These are phyloP conservation scores for Gryganskiella cystojenkinii DNA, from an alignment of 192 early-diverging fungal species.

Conservation along the genomic window DNA sequence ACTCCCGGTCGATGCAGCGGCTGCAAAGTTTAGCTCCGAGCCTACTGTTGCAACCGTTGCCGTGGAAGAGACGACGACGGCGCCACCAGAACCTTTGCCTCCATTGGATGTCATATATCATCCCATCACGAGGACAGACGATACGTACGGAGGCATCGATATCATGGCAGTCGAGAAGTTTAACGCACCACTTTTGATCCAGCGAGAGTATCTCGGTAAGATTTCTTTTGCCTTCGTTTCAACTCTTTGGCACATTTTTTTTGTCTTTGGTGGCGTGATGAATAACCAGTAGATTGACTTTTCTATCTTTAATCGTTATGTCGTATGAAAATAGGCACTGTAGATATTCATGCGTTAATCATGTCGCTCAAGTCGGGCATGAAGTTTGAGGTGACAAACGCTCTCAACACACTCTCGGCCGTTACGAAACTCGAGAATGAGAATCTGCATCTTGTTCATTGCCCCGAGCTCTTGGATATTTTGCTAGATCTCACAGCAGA, in stretches of 20 bases:
- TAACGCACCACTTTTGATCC: slow-evolving; percentile 59
- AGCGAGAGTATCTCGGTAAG: slow-evolving; percentile 61
- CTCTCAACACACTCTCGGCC: slow-evolving; percentile 76
- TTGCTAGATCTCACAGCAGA: slow-evolving; percentile 70
- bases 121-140: slow-evolving; percentile 73
- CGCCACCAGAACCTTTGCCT: background rate
- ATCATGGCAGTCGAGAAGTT: slow-evolving; percentile 68
- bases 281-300: too few species aligned
- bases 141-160: slow-evolving; percentile 83
- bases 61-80: background rate
- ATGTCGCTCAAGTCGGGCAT: slow-evolving; percentile 85
- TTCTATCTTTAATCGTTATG: background rate
- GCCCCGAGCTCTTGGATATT: slow-evolving; percentile 75
- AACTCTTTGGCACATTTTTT: too few species aligned
- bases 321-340: too few species aligned
- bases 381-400: slow-evolving; percentile 76
- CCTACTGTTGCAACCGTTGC: background rate
- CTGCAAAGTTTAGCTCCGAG: background rate
- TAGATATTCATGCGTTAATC: slow-evolving; percentile 80
- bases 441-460: slow-evolving; percentile 62
- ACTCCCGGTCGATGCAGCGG: background rate
- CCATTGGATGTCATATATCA: slow-evolving; percentile 56
- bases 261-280: background rate
- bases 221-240: background rate
- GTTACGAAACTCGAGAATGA: slow-evolving; percentile 64